phyloP scores from a whole-genome alignment of 257 asterid species.

The Solanum microdontum region DNA sequence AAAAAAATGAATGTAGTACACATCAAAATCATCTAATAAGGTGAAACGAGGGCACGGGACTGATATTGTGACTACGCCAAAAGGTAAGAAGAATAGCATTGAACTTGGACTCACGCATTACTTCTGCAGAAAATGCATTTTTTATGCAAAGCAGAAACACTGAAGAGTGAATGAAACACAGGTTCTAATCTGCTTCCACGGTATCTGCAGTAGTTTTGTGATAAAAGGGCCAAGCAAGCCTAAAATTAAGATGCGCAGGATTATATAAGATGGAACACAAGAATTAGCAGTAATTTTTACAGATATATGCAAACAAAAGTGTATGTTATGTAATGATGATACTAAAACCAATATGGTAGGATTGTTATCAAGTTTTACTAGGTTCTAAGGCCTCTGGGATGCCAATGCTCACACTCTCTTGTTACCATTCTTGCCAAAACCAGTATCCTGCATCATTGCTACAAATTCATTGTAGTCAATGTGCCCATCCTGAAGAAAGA shows the following conservation, averaged over 20 bases:
- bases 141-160: neutral
- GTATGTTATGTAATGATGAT: neutral
- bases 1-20: neutral
- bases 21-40: neutral
- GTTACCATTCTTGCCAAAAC: conserved; percentile 7
- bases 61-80: neutral
- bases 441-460: conserved; percentile 13
- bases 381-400: neutral
- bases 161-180: neutral
- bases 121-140: neutral
- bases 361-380: neutral
- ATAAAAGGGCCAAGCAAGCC: neutral
- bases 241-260: neutral
- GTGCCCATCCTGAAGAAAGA: conserved; percentile 13
- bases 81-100: neutral
- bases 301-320: neutral
- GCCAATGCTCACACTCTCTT: neutral
- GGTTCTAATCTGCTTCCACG: neutral
- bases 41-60: neutral
- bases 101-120: neutral
- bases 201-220: neutral
- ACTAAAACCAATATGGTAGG: neutral
- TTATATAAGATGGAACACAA: neutral
- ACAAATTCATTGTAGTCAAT: conserved; percentile 14
- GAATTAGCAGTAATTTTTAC: conserved; percentile 3